phyloP scores from a whole-genome alignment of 1,284 basidiomycete species.

The Marasmius sp. region DNA sequence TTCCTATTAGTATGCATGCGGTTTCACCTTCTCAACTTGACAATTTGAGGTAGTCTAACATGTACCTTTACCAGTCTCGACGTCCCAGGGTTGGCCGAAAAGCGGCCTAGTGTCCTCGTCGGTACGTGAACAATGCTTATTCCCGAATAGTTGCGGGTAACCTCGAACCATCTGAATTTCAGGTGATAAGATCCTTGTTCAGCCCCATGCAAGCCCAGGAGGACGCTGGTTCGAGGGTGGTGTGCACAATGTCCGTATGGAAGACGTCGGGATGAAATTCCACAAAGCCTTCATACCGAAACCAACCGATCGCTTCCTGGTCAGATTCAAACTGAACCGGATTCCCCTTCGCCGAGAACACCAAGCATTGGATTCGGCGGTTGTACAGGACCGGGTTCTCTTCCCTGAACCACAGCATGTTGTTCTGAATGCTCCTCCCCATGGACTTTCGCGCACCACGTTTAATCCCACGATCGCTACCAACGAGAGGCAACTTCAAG shows the following conservation, averaged over 20 bases:
- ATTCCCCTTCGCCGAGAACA: constrained; percentile 54
- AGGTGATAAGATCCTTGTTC: constrained; percentile 23
- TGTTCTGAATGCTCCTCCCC: neutral
- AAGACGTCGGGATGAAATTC: constrained; percentile 55
- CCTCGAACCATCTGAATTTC: constrained; percentile 5
- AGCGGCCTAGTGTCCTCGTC: constrained; percentile 48
- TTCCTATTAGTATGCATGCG: no score
- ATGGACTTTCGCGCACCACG: constrained; percentile 8
- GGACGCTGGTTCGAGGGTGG: constrained; percentile 57
- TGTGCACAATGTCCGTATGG: constrained; percentile 51
- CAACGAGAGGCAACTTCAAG: constrained; percentile 54
- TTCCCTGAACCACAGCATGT: constrained; percentile 11
- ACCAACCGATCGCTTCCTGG: constrained; percentile 35
- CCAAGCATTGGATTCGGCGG: constrained; percentile 40
- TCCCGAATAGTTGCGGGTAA: constrained; percentile 29
- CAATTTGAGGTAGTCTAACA: no score
- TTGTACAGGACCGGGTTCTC: constrained; percentile 18
- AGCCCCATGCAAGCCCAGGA: constrained; percentile 25
- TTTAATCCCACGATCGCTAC: constrained; percentile 44
- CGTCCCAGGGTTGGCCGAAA: constrained; percentile 45
- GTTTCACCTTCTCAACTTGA: no score
- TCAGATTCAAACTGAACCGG: constrained; percentile 59
- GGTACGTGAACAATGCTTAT: constrained; percentile 41
- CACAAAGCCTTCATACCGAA: constrained; percentile 42
- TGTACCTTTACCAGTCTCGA: constrained; percentile 31